Base-by-base conservation (phyloP, 1,139 yeast genomes). In the Diutina rugosa region DNA sequence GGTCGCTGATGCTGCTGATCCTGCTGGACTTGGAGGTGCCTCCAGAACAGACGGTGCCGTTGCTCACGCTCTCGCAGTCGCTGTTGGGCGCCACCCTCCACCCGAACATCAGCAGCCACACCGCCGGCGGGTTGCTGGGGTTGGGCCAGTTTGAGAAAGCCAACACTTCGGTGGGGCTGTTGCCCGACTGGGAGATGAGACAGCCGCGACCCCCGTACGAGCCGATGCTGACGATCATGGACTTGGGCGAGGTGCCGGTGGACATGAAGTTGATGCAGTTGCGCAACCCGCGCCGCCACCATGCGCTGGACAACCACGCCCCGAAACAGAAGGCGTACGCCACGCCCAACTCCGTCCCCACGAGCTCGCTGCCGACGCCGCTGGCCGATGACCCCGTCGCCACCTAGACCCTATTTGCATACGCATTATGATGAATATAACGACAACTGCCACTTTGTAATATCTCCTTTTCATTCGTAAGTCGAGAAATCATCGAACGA, bases 211-310 rank as follows among this genome's bases (percentile, higher is more conserved):
- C 53, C 8, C 53, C 53, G 29, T 49, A 28, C 32, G 53, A 49
- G 21, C 53, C 53, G 21, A 49, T 49, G 53, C 45, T 32, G 44
- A 49, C 53, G 21, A 49, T 49, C 16, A 49, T 49, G 53, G 53
- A 49, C 16, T 32, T 49, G 44, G 53, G 53, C 14, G 53, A 49
- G 21, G 44, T 49, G 14, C 53, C 53, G 41, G 53, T 49, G 41
- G 53, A 49, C 16, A 49, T 49, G 53, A 49, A 49, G 44, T 49
- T 49, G 35, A 38, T 49, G 53, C 53, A 49, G 16, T 32, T 49
- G 8, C 41, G 53, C 16, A 49, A 49, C 21, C 53, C 53, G 9
- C 21, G 53, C 4, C 26, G 18, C 10, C 46, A 44, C 21, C 46
- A n/a, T 6, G 21, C 21, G 21, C 46, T 44, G 46, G 46, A 44